Evolutionary conservation across 2,329 filamentous ascomycete species (phyloP), one percentile per base, ranked within the genome.

Genomic region (Polytolypa hystricis): DNA sequence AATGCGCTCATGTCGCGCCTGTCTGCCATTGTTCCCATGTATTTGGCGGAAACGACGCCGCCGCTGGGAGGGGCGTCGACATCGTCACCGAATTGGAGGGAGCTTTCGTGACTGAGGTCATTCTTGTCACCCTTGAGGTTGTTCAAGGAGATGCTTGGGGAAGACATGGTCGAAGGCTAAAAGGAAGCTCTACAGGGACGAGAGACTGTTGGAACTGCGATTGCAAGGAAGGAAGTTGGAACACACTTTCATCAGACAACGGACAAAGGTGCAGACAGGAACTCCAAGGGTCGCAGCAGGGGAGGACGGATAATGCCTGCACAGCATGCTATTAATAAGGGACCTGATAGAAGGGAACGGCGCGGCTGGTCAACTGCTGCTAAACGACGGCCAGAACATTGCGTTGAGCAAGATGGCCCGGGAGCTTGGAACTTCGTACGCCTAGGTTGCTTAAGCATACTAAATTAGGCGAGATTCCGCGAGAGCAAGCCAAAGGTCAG

Each of bases 21-120:
- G 40, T 62, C 59, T n/a, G 52, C 46, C 7, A 48, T 17, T 1
- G 58, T 62, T 7, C 59, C 59, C 52, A 56, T 52, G 41, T 60
- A 61, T 39, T 54, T 53, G 5, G 51, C 48, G 19, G 55, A 48
- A 12, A 62, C 54, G 42, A 48, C 47, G 25, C 51, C 48, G 38
- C 51, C 54, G 5, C 42, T 38, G 5, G 41, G 34, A 41, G 42
- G 42, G 20, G 43, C 35, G 12, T 15, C 8, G 15, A 14, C 27
- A 20, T 30, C 38, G n/a, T 32, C 27, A 14, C 29, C 29, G 21
- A 18, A 15, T 10, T 26, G 19, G 15, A 18, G 25, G 8, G 20
- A 11, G 21, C 20, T 23, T 23, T 33, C 14, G 19, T 17, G 14
- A 11, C 17, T 10, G 11, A 33, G 11, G 20, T n/a, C 34, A 16